phyloP scores from a whole-genome alignment of 2,329 filamentous ascomycete species.

The Colletotrichum zoysiae region DNA sequence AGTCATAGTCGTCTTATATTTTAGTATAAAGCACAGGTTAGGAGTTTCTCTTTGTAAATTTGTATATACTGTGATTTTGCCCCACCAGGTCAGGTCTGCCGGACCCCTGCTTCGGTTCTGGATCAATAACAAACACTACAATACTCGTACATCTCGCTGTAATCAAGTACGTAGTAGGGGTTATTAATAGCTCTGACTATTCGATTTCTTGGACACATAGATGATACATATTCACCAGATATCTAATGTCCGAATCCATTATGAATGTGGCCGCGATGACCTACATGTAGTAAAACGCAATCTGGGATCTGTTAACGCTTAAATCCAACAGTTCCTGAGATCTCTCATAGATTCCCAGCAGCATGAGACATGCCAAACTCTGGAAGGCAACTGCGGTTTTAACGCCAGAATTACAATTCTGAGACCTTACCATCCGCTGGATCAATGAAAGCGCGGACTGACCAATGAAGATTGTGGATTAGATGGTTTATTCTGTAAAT shows the following conservation, averaged over 20 bases:
- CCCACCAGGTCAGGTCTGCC: neutral
- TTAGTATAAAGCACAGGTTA: no score
- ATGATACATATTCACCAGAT: fast-evolving
- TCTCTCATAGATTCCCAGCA: fast-evolving
- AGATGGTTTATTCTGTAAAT: neutral
- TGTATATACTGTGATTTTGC: neutral
- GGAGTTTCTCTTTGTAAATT: neutral
- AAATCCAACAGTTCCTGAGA: neutral
- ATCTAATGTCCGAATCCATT: neutral
- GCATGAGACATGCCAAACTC: neutral
- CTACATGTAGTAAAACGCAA: neutral
- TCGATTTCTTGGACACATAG: neutral
- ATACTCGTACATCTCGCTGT: neutral
- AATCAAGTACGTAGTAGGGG: fast-evolving
- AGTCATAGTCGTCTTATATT: no score
- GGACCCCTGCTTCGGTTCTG: neutral
- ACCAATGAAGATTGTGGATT: neutral
- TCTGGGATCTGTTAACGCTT: neutral
- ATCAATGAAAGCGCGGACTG: neutral
- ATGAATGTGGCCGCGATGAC: neutral
- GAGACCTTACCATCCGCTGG: neutral
- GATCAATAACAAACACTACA: neutral
- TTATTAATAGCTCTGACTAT: neutral
- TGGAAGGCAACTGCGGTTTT: neutral
- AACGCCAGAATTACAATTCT: neutral